A percentile compares a stretch with the other conserved stretches of the same genome.
phyloP scores from a whole-genome alignment of 345 rosid genomes.

The Litchi chinensis region DNA sequence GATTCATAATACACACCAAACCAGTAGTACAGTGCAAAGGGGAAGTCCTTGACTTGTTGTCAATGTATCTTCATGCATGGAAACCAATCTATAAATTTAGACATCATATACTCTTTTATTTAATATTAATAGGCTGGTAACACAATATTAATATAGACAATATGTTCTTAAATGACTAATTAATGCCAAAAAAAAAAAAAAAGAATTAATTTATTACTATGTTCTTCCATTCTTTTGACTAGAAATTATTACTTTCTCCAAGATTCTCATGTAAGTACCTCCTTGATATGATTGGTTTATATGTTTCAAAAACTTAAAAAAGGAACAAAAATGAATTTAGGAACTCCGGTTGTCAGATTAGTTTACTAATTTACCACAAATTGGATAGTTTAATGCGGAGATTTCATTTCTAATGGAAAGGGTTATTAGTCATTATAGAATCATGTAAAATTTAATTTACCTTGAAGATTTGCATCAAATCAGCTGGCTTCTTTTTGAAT shows the following conservation, averaged over 20 bases:
- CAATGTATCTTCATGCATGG: neutral
- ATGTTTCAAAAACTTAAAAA: neutral
- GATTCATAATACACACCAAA: too few relatives aligned
- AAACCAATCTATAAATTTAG: neutral
- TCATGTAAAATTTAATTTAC: slow-evolving; percentile 42
- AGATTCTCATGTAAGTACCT: neutral
- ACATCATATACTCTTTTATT: neutral
- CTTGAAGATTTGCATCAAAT: slow-evolving; percentile 94
- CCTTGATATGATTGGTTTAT: neutral
- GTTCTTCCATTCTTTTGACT: neutral
- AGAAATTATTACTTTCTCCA: neutral
- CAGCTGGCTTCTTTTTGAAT: slow-evolving; percentile 86
- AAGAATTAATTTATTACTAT: neutral
- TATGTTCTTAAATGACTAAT: neutral
- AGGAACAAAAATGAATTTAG: neutral
- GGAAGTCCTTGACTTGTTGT: neutral
- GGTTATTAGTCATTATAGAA: neutral
- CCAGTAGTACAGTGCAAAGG: neutral
- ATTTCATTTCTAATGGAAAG: neutral
- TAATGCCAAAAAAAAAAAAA: neutral
- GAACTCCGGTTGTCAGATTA: neutral
- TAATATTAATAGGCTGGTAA: neutral
- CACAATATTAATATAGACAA: neutral
- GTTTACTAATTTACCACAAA: neutral
- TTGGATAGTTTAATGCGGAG: neutral